Evolutionary conservation across 768 basidiomycete genomes (phyloP).

Genomic region (Phallus indusiatus): DNA sequence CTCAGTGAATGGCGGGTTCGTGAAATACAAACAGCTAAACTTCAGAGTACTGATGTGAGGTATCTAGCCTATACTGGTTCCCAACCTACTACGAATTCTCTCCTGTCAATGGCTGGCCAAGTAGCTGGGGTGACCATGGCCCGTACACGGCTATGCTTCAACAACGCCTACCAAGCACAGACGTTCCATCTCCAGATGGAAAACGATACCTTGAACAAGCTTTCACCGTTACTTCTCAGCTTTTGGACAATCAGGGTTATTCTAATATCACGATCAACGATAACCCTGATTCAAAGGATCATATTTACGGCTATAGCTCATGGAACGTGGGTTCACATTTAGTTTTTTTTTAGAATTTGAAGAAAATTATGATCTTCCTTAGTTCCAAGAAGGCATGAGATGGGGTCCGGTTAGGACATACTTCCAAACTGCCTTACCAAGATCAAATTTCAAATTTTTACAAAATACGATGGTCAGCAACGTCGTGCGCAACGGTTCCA

Average conservation of each 20-base stretch:
- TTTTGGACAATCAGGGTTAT: conserved; percentile 43
- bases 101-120: conserved; percentile 41
- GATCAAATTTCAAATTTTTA: conserved; percentile 42
- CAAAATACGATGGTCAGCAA: conserved; percentile 39
- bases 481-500: conserved; percentile 46
- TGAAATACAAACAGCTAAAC: background rate
- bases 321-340: conserved; percentile 20
- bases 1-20: conserved; percentile 54
- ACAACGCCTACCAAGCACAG: conserved; percentile 45
- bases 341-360: conserved; percentile 16
- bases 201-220: conserved; percentile 47
- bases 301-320: conserved; percentile 46
- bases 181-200: conserved; percentile 51
- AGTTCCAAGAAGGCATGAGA: conserved; percentile 23
- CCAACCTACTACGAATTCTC: conserved; percentile 46
- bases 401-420: conserved; percentile 54
- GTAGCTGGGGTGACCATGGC: conserved; percentile 41
- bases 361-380: conserved; percentile 7
- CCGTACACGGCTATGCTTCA: conserved; percentile 41
- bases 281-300: conserved; percentile 47
- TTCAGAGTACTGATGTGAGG: background rate
- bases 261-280: conserved; percentile 44
- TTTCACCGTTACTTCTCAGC: conserved; percentile 31
- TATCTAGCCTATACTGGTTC: conserved; percentile 38
- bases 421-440: conserved; percentile 43